These are phyloP conservation scores for Trametes sp. DNA, from an alignment of 1,284 basidiomycete genomes.

Conservation along the genomic window DNA sequence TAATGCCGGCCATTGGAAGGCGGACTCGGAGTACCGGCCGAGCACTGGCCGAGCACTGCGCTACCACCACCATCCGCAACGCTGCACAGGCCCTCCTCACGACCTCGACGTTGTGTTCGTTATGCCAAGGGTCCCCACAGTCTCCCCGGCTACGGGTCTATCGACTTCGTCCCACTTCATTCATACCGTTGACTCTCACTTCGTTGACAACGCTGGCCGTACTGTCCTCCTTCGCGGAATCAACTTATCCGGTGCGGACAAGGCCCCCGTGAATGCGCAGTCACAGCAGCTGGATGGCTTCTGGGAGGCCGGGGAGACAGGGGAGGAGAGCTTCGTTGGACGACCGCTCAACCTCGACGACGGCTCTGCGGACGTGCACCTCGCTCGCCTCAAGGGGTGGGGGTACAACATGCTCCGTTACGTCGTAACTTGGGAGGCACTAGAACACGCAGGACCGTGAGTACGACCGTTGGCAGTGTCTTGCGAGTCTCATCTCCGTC, in stretches of 20 bases:
- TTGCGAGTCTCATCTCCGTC: not conserved
- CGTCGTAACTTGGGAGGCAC: constrained; percentile 93
- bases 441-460: constrained; percentile 95
- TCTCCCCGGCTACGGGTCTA: constrained; percentile 75
- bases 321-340: constrained; percentile 76
- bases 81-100: no score
- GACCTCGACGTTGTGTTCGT: not conserved
- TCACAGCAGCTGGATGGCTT: constrained; percentile 80
- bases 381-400: constrained; percentile 88
- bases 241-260: constrained; percentile 90
- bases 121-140: constrained; percentile 66
- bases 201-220: constrained; percentile 86
- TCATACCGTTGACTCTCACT: constrained; percentile 77
- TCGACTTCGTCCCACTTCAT: constrained; percentile 61
- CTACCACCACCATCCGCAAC: no score
- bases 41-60: no score
- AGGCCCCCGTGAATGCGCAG: constrained; percentile 80
- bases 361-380: constrained; percentile 88
- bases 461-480: constrained; percentile 44
- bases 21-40: no score
- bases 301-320: constrained; percentile 86
- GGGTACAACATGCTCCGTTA: constrained; percentile 96
- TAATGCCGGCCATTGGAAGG: no score
- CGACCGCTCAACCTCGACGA: constrained; percentile 86
- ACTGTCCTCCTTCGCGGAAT: constrained; percentile 90